Evolutionary conservation across 1,284 basidiomycete species (phyloP).

Genomic region (Irpex lacteus): DNA sequence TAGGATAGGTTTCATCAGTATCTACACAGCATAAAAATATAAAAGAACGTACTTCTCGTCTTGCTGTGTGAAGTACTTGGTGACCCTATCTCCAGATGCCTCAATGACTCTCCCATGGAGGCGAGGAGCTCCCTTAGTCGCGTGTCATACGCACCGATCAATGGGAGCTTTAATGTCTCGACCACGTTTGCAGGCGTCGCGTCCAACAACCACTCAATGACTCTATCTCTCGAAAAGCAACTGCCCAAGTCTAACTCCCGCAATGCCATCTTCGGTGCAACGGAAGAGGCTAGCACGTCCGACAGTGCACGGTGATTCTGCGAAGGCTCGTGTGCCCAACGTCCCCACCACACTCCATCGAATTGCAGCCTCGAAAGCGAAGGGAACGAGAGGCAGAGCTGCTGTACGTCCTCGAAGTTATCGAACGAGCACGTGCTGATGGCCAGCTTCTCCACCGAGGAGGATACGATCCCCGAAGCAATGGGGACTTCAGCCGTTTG

Average conservation of each 20-base stretch:
- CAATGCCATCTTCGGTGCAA: conserved; percentile 1
- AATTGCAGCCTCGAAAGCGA: conserved; percentile 4
- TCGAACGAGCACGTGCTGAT: conserved; percentile 16
- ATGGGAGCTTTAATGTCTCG: conserved; percentile 7
- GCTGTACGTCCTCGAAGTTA: conserved; percentile 7
- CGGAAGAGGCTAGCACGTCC: background rate
- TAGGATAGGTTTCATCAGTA: background rate
- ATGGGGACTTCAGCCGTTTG: background rate
- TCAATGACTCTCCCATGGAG: conserved; percentile 6
- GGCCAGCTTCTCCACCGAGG: conserved; percentile 7
- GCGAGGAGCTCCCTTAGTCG: conserved; percentile 11
- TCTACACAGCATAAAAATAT: background rate
- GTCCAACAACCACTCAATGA: conserved; percentile 13
- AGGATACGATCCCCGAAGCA: background rate
- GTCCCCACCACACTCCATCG: conserved; percentile 16
- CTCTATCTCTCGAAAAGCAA: conserved; percentile 12
- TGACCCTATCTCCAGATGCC: conserved; percentile 11
- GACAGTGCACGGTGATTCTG: background rate
- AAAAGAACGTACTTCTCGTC: background rate
- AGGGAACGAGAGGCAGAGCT: conserved; percentile 9
- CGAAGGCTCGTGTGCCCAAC: conserved; percentile 4
- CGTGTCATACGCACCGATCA: conserved; percentile 12
- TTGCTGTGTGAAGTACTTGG: conserved; percentile 6
- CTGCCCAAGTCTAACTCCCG: conserved; percentile 13
- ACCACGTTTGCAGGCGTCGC: conserved; percentile 1